A percentile compares a stretch with the other conserved stretches of the same genome.
phyloP scores from a whole-genome alignment of 176 grass and related monocot genomes.

The Pharus latifolius region DNA sequence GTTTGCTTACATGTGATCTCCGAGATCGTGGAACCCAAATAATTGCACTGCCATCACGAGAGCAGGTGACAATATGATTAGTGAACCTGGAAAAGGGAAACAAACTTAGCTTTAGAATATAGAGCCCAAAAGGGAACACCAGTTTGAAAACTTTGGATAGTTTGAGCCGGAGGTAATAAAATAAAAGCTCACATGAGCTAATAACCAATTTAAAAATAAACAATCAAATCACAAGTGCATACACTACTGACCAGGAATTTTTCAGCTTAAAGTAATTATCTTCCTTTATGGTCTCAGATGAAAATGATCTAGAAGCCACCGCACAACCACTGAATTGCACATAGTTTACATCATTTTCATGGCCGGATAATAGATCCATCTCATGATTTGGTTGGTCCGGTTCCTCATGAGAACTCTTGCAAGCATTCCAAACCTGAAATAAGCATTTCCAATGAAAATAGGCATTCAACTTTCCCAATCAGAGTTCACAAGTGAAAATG shows the following conservation, averaged over 20 bases:
- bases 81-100: constrained; percentile 62
- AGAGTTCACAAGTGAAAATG: constrained; percentile 8
- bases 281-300: constrained; percentile 65
- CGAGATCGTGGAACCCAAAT: constrained; percentile 99
- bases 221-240: constrained; percentile 11
- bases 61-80: constrained; percentile 98
- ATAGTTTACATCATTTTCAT: constrained; percentile 99
- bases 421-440: constrained; percentile 99
- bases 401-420: constrained; percentile 66
- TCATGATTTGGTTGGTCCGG: constrained; percentile 73
- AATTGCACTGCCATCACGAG: constrained; percentile 96
- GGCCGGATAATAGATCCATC: constrained; percentile 91
- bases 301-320: constrained; percentile 74
- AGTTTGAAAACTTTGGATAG: neutral
- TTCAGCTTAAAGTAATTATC: constrained; percentile 89
- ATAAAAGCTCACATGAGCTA: neutral
- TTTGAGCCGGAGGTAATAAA: no score
- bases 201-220: constrained; percentile 7
- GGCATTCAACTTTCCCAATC: constrained; percentile 18
- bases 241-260: constrained; percentile 83
- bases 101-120: neutral
- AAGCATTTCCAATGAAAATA: constrained; percentile 21
- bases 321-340: constrained; percentile 98
- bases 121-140: neutral
- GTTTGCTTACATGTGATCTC: constrained; percentile 73